Evolutionary conservation across 345 rosid genomes (phyloP).

Genomic region (Gynandropsis gynandra): DNA sequence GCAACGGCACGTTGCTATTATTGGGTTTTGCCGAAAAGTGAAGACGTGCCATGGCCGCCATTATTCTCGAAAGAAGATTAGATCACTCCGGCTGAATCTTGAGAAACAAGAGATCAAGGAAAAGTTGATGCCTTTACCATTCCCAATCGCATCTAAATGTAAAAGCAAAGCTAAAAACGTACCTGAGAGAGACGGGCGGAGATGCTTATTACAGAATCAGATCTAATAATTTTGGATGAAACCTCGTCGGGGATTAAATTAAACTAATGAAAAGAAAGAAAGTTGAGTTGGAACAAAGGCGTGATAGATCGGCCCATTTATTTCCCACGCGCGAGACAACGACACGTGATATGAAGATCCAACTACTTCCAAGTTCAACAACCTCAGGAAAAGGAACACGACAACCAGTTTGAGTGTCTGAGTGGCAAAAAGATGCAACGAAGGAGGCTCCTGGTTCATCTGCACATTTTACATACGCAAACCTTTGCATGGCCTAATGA

Average conservation of each 20-base stretch:
- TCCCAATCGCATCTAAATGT: too few relatives aligned
- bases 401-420: too few relatives aligned
- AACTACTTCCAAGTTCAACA: slow-evolving; percentile 13
- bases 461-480: slow-evolving; percentile 6
- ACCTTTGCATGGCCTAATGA: too few relatives aligned
- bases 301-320: slow-evolving; percentile 15
- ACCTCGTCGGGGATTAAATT: neutral
- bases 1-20: slow-evolving; percentile 19
- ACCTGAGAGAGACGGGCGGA: too few relatives aligned
- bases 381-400: slow-evolving; percentile 4
- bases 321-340: slow-evolving; percentile 20
- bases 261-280: slow-evolving; percentile 14
- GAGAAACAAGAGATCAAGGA: neutral
- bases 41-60: slow-evolving; percentile 40
- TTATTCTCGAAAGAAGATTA: neutral
- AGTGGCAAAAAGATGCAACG: too few relatives aligned
- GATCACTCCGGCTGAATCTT: neutral
- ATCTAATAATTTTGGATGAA: too few relatives aligned
- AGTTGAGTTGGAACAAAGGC: slow-evolving; percentile 5
- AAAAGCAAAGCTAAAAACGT: too few relatives aligned
- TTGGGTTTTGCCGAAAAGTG: slow-evolving; percentile 27
- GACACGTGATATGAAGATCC: slow-evolving; percentile 19
- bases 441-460: neutral
- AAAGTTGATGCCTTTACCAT: too few relatives aligned
- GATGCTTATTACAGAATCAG: too few relatives aligned